These are phyloP conservation scores for Marvania coccoides DNA, from an alignment of 139 green algal species.

Conservation along the genomic window DNA sequence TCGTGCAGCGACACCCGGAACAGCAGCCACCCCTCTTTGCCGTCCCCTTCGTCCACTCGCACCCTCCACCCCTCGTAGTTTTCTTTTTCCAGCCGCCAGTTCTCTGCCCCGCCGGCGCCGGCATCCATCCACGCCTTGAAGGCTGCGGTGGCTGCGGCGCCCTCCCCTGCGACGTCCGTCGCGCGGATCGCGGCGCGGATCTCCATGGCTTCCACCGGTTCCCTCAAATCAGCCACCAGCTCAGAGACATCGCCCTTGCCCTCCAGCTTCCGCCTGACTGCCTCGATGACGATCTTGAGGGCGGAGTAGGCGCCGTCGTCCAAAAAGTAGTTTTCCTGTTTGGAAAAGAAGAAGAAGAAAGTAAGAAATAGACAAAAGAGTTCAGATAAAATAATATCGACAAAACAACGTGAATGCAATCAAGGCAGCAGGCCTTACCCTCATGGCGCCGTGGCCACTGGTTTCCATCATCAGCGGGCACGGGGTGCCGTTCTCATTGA, in stretches of 20 bases:
- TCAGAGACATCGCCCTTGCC: conserved; percentile 47
- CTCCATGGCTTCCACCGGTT: conserved; percentile 64
- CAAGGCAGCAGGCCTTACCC: background rate
- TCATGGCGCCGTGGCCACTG: conserved; percentile 83
- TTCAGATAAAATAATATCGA: background rate
- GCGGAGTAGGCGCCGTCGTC: conserved; percentile 90
- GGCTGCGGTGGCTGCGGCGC: conserved; percentile 37
- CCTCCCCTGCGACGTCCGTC: conserved; percentile 50
- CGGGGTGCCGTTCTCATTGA: conserved; percentile 68
- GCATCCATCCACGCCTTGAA: conserved; percentile 48
- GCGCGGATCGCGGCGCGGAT: conserved; percentile 40
- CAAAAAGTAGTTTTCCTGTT: conserved; percentile 85
- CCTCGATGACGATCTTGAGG: conserved; percentile 82
- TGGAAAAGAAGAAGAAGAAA: background rate
- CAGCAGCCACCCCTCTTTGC: conserved; percentile 79
- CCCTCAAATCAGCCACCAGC: conserved; percentile 65
- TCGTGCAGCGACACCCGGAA: conserved; percentile 84
- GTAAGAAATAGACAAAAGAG: background rate
- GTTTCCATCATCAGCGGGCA: conserved; percentile 96
- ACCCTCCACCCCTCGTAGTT: conserved; percentile 88
- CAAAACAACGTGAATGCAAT: background rate
- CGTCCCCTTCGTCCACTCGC: conserved; percentile 58
- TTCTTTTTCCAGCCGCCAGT: conserved; percentile 61
- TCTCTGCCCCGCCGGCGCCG: conserved; percentile 17
- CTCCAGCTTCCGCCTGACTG: conserved; percentile 47